Conservation (phyloP, 1,284 basidiomycete species). For the Ganoderma sinense region DNA sequence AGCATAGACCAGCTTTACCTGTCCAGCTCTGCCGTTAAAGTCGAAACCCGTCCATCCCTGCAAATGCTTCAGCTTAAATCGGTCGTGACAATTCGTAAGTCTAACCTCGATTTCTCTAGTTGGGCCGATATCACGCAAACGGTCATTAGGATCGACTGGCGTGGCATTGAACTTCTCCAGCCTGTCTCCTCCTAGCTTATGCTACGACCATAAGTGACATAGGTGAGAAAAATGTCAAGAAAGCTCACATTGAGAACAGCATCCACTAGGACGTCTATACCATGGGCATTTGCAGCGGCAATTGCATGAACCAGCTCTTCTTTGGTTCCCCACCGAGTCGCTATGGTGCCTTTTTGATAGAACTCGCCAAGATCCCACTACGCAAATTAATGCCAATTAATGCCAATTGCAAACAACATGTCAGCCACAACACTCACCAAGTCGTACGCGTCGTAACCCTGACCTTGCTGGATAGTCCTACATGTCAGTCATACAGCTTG, state of each 20-base stretch:
- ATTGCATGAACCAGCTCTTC: conserved; percentile 81
- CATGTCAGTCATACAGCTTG: conserved; percentile 1
- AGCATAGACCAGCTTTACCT: conserved; percentile 50
- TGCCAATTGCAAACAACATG: not conserved
- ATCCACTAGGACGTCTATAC: conserved; percentile 77
- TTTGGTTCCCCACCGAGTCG: conserved; percentile 93
- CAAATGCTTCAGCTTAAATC: conserved; percentile 12
- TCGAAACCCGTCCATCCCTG: conserved; percentile 90
- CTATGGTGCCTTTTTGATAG: conserved; percentile 79
- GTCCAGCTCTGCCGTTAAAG: conserved; percentile 79
- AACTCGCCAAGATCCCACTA: conserved; percentile 96
- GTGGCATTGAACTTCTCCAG: conserved; percentile 80
- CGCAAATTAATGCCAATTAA: not conserved
- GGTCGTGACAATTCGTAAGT: not conserved
- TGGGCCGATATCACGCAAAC: conserved; percentile 65
- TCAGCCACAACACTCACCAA: conserved; percentile 52
- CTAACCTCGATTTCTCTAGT: conserved; percentile 74
- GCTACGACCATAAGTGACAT: conserved; percentile 51
- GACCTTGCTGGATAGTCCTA: conserved; percentile 54
- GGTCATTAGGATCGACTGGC: conserved; percentile 74
- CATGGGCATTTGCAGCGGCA: conserved; percentile 58
- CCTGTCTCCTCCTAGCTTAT: conserved; percentile 87
- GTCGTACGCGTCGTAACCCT: conserved; percentile 86
- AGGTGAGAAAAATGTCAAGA: not conserved
- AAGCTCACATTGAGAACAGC: conserved; percentile 76